phyloP scores from a whole-genome alignment of 1,284 basidiomycete species.

The Salmacisia buchloeana region DNA sequence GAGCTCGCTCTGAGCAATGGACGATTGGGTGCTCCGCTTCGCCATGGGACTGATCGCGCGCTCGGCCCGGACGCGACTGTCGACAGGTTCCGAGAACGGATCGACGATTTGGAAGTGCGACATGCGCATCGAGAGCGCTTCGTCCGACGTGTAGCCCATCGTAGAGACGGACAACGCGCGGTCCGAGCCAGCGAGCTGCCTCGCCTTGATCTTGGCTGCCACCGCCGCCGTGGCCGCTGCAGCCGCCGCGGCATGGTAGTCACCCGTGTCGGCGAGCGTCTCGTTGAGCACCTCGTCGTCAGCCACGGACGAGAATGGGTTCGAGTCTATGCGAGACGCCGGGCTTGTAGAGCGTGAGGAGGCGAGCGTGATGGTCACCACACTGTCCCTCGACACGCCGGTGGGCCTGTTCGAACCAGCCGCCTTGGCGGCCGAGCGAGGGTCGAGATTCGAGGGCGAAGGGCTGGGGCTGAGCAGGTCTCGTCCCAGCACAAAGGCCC shows the following conservation, averaged over 20 bases:
- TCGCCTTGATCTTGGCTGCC: neutral
- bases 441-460: neutral
- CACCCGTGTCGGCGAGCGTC: neutral
- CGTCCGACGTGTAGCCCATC: neutral
- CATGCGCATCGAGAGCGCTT: constrained; percentile 5
- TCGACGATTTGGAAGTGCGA: constrained; percentile 7
- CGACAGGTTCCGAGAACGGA: neutral
- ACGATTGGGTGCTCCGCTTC: neutral
- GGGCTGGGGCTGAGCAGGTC: neutral
- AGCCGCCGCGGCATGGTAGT: constrained; percentile 5
- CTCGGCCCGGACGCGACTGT: too few species aligned
- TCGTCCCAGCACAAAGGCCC: neutral
- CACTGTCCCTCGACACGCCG: constrained; percentile 1
- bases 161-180: too few species aligned
- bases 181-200: too few species aligned
- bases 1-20: neutral
- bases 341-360: neutral
- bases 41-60: neutral
- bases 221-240: neutral
- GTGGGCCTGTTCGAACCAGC: neutral
- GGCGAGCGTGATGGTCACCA: neutral
- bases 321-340: neutral
- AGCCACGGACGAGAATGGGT: neutral
- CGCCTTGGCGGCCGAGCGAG: neutral
- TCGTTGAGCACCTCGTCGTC: neutral